Evolutionary conservation across 2,329 filamentous ascomycete species (phyloP).

Genomic region (Diaporthe amygdali): DNA sequence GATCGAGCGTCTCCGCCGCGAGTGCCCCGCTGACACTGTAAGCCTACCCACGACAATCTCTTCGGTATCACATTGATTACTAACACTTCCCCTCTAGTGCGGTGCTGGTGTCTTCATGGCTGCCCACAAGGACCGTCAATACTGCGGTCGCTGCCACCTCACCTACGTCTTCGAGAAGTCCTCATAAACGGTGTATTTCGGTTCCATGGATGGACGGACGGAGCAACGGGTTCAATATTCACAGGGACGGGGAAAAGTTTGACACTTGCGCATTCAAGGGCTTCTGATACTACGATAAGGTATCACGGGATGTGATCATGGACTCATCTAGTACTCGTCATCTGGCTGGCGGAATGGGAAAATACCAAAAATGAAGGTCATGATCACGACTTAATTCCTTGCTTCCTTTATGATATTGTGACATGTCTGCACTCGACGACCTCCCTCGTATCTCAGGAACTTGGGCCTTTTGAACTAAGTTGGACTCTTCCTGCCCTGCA

Average conservation of each 20-base stretch:
- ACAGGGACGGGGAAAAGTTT: slow-evolving; percentile 22
- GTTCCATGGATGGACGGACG: slow-evolving; percentile 23
- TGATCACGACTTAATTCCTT: not conserved
- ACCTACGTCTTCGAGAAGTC: slow-evolving; percentile 77
- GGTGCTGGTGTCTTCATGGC: slow-evolving; percentile 99
- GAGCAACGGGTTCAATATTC: slow-evolving; percentile 19
- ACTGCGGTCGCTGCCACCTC: slow-evolving; percentile 80
- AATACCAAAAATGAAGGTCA: slow-evolving; percentile 21
- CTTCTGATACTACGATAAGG: not conserved
- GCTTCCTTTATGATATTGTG: not conserved
- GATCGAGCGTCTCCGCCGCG: slow-evolving; percentile 98
- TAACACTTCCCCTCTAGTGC: slow-evolving; percentile 66
- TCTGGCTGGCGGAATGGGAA: slow-evolving; percentile 18
- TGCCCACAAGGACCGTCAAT: slow-evolving; percentile 99
- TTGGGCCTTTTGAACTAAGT: too few relatives aligned
- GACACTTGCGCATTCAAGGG: slow-evolving; percentile 12
- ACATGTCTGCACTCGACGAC: accelerated
- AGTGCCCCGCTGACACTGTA: slow-evolving; percentile 92
- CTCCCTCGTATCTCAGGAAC: too few relatives aligned
- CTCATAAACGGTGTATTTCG: slow-evolving; percentile 44
- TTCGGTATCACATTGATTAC: slow-evolving; percentile 7
- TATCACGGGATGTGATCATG: slow-evolving; percentile 14
- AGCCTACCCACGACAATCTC: slow-evolving; percentile 38
- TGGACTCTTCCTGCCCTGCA: too few relatives aligned
- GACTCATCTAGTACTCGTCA: slow-evolving; percentile 20